Evolutionary conservation across 768 basidiomycete species (phyloP).

Genomic region (Boletus rubropictus): DNA sequence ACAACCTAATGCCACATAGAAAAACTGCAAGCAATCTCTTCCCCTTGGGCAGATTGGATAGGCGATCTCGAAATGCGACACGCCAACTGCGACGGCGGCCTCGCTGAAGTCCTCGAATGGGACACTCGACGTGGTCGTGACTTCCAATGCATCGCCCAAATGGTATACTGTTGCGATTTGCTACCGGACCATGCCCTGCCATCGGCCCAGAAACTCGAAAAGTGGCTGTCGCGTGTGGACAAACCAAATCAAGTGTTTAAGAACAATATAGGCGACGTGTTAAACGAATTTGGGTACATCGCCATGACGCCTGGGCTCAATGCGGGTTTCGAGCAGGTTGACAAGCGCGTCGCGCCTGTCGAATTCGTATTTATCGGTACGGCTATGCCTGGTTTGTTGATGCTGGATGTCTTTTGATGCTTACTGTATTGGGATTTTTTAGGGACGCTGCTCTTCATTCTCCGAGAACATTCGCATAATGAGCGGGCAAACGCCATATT

Average conservation of each 20-base stretch:
- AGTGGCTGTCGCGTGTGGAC: conserved; percentile 32
- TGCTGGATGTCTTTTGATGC: neutral
- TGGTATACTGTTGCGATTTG: conserved; percentile 62
- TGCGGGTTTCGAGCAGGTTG: conserved; percentile 48
- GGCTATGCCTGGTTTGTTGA: conserved; percentile 5
- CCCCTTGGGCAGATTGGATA: conserved; percentile 68
- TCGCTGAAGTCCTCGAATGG: conserved; percentile 52
- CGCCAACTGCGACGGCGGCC: conserved; percentile 53
- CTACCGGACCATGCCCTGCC: conserved; percentile 44
- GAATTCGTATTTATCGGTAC: conserved; percentile 80
- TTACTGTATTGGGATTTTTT: neutral
- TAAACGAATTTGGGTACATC: conserved; percentile 51
- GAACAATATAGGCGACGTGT: conserved; percentile 44
- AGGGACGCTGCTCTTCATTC: conserved; percentile 64
- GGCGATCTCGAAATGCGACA: conserved; percentile 50
- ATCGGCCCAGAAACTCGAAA: conserved; percentile 52
- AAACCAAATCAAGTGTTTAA: conserved; percentile 47
- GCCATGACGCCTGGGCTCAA: conserved; percentile 38
- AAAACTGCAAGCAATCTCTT: conserved; percentile 73
- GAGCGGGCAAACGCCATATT: conserved; percentile 53
- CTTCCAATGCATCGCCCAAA: conserved; percentile 67
- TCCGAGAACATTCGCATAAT: conserved; percentile 37
- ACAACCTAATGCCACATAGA: conserved; percentile 38
- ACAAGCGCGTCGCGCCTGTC: conserved; percentile 60
- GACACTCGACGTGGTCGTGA: conserved; percentile 67